Evolutionary conservation across 2,329 filamentous ascomycete species (phyloP).

Genomic region (Epichloe scottii): DNA sequence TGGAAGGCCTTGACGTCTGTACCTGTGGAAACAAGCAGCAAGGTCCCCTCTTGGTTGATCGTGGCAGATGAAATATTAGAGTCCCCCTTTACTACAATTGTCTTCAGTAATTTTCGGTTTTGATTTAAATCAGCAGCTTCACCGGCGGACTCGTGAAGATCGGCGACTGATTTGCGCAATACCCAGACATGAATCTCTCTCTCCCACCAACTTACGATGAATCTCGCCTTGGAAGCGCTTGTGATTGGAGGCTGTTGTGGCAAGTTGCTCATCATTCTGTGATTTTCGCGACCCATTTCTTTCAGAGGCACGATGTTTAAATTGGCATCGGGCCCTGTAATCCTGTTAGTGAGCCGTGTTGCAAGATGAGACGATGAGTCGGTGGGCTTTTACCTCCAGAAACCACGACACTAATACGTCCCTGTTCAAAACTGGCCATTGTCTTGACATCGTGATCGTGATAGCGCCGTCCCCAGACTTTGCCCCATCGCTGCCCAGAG

Average conservation of each 20-base stretch:
- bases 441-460: slow-evolving; percentile 93
- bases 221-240: slow-evolving; percentile 58
- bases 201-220: slow-evolving; percentile 89
- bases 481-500: slow-evolving; percentile 61
- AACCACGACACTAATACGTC: slow-evolving; percentile 71
- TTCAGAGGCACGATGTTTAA: slow-evolving; percentile 69
- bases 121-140: slow-evolving; percentile 32
- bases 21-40: slow-evolving; percentile 65
- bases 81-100: slow-evolving; percentile 58
- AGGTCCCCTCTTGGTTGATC: slow-evolving; percentile 57
- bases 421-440: slow-evolving; percentile 80
- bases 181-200: slow-evolving; percentile 76
- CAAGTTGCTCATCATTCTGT: slow-evolving; percentile 69
- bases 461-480: slow-evolving; percentile 73
- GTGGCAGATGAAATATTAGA: slow-evolving; percentile 69
- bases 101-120: slow-evolving; percentile 54
- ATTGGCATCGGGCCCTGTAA: slow-evolving; percentile 66
- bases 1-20: slow-evolving; percentile 68
- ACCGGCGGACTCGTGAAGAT: slow-evolving; percentile 29
- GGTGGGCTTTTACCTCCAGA: slow-evolving; percentile 61
- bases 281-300: slow-evolving; percentile 66
- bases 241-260: slow-evolving; percentile 65
- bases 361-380: not conserved
- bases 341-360: slow-evolving; percentile 5
- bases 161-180: slow-evolving; percentile 31